A percentile compares a stretch with the other conserved stretches of the same genome.
These are phyloP conservation scores for Neofusicoccum sp. DNA, from an alignment of 2,329 filamentous ascomycete species.

Conservation along the genomic window DNA sequence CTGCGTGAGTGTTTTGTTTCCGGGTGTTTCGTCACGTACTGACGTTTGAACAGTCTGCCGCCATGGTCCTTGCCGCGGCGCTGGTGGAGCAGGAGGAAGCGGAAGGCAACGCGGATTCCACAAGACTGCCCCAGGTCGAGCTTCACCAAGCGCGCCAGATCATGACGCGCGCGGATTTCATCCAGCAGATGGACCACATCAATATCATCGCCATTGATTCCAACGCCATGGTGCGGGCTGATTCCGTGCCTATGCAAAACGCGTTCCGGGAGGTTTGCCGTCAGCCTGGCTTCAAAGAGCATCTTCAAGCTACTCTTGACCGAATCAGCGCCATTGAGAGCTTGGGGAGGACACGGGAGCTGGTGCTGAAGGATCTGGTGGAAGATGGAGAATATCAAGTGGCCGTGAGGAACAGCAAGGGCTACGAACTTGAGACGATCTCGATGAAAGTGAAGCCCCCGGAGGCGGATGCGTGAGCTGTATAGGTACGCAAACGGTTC, in stretches of 20 bases:
- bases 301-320: slow-evolving; percentile 72
- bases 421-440: slow-evolving; percentile 1
- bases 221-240: slow-evolving; percentile 68
- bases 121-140: slow-evolving; percentile 67
- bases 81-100: slow-evolving; percentile 73
- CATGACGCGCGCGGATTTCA: slow-evolving; percentile 92
- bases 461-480: background rate
- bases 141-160: slow-evolving; percentile 75
- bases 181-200: slow-evolving; percentile 78
- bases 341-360: slow-evolving; percentile 69
- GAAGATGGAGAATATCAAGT: background rate
- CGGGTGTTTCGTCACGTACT: background rate
- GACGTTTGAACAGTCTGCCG: slow-evolving; percentile 59
- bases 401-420: background rate
- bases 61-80: slow-evolving; percentile 81
- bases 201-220: slow-evolving; percentile 90
- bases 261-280: slow-evolving; percentile 78
- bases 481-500: background rate
- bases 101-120: slow-evolving; percentile 51
- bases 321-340: slow-evolving; percentile 84
- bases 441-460: slow-evolving; percentile 2
- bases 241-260: slow-evolving; percentile 86
- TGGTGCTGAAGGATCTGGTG: slow-evolving; percentile 81
- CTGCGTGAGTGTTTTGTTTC: slow-evolving; percentile 56
- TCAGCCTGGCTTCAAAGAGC: slow-evolving; percentile 70